Evolutionary conservation across 169 alveolate genomes (phyloP).

Genomic region (Cryptosporidium meleagridis): DNA sequence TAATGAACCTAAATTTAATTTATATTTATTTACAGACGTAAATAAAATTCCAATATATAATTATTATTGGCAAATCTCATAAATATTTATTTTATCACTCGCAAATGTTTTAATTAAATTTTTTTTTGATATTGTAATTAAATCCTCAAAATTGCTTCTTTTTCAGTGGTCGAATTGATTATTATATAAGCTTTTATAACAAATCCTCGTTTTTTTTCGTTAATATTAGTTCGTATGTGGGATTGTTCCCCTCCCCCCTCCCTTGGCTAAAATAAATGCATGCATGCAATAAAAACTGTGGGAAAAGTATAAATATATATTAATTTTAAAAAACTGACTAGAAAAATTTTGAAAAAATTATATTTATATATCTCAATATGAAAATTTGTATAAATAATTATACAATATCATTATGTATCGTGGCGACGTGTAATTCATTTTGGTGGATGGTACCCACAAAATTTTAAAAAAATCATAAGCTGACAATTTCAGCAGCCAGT

Average conservation of each 20-base stretch:
- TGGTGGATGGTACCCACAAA: slow-evolving; percentile 55
- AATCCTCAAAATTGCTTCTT: background rate
- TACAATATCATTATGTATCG: slow-evolving; percentile 44
- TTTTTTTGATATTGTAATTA: background rate
- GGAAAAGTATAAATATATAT: slow-evolving; percentile 6
- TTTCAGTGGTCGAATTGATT: background rate
- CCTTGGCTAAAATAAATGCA: slow-evolving; percentile 1
- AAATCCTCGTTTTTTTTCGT: background rate
- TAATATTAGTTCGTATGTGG: background rate
- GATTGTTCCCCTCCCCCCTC: background rate
- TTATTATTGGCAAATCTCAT: background rate
- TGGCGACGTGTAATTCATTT: slow-evolving; percentile 39
- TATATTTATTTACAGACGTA: background rate
- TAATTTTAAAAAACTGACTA: background rate
- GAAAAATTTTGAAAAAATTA: background rate
- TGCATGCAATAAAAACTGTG: slow-evolving; percentile 25
- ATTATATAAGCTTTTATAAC: background rate
- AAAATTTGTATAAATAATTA: slow-evolving; percentile 12
- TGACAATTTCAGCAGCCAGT: slow-evolving; percentile 28
- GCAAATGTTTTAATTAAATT: background rate
- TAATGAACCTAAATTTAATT: background rate
- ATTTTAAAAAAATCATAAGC: slow-evolving; percentile 15
- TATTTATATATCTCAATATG: background rate
- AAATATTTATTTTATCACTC: background rate
- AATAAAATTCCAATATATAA: background rate